phyloP scores from a whole-genome alignment of 2,329 filamentous ascomycete species.

The Arthrobotrys iridis region DNA sequence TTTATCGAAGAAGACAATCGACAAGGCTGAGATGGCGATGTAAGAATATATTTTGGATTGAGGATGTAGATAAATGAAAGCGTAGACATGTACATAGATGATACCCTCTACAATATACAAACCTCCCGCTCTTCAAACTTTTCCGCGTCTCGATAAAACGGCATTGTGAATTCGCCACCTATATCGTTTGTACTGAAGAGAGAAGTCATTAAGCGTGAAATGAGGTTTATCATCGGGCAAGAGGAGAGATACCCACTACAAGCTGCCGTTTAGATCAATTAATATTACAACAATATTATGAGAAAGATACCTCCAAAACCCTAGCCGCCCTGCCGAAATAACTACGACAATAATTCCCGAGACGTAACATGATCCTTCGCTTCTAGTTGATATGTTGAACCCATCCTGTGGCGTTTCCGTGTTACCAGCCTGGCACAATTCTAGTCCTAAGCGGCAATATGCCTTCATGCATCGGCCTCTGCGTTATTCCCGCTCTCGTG shows the following conservation, averaged over 20 bases:
- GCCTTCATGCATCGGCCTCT: slow-evolving; percentile 70
- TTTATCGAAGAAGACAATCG: neutral
- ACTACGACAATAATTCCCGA: too few species aligned
- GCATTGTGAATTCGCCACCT: too few species aligned
- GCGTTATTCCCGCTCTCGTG: slow-evolving; percentile 76
- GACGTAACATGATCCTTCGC: too few species aligned
- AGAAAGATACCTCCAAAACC: neutral
- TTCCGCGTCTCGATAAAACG: too few species aligned
- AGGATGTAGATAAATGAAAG: neutral
- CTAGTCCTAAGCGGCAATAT: slow-evolving; percentile 76
- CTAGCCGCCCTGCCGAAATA: neutral
- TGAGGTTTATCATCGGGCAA: neutral
- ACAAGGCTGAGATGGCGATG: slow-evolving; percentile 24
- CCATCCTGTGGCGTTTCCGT: too few species aligned
- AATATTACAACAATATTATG: slow-evolving; percentile 1
- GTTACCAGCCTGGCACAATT: slow-evolving; percentile 75
- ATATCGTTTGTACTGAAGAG: too few species aligned
- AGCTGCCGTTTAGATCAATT: neutral
- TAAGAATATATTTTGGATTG: neutral
- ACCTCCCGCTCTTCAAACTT: neutral
- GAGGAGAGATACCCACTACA: neutral
- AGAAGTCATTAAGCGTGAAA: too few species aligned
- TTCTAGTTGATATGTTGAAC: too few species aligned
- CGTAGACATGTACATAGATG: slow-evolving; percentile 44
- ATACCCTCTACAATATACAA: slow-evolving; percentile 46